Evolutionary conservation across 1,284 basidiomycete genomes (phyloP).

Genomic region (Ganoderma sinense): DNA sequence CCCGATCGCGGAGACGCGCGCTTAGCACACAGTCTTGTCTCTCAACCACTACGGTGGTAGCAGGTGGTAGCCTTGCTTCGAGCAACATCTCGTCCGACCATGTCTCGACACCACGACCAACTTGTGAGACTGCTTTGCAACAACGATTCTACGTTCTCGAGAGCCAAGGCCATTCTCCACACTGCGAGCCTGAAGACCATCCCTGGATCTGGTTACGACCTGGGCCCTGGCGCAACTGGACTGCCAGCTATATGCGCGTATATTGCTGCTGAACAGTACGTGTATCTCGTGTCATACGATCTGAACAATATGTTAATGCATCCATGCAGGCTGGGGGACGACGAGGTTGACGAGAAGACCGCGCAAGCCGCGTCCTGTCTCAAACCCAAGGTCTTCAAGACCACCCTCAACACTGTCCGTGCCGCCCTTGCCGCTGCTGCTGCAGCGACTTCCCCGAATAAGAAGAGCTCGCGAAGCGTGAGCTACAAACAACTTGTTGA

Average conservation of each 20-base stretch:
- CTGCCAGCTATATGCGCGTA: constrained; percentile 47
- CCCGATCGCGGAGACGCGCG: constrained; percentile 6
- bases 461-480: constrained; percentile 11
- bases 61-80: not conserved
- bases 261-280: constrained; percentile 44
- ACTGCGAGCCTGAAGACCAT: constrained; percentile 40
- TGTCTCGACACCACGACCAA: constrained; percentile 29
- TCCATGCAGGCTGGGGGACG: constrained; percentile 38
- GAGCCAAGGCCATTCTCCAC: constrained; percentile 37
- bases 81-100: not conserved
- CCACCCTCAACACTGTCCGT: constrained; percentile 38
- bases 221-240: constrained; percentile 39
- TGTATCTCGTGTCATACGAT: not conserved
- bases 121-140: constrained; percentile 28
- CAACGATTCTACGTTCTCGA: constrained; percentile 34
- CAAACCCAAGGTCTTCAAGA: constrained; percentile 39
- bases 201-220: constrained; percentile 44
- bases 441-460: not conserved
- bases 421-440: constrained; percentile 33
- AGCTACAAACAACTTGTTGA: constrained; percentile 30
- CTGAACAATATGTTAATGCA: not conserved
- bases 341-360: constrained; percentile 41
- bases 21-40: constrained; percentile 13
- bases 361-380: constrained; percentile 46
- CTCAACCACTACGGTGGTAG: constrained; percentile 18